Conservation (phyloP, 495 filamentous ascomycete species). For the Coniosporium apollinis region DNA sequence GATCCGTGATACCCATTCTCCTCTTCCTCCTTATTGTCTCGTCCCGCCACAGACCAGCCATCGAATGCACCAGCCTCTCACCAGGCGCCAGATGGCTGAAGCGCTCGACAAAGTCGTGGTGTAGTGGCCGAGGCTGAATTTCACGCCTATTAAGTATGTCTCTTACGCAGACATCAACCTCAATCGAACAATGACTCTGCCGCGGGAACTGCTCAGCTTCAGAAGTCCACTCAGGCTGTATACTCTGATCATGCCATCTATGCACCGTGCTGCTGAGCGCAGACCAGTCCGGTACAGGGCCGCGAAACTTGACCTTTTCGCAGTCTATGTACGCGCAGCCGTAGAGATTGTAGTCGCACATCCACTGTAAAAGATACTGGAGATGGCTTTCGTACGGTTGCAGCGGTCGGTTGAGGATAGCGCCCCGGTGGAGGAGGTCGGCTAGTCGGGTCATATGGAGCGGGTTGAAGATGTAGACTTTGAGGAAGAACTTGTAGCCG, state of each 20-base stretch:
- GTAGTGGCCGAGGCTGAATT: slow-evolving; percentile 55
- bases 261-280: slow-evolving; percentile 39
- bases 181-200: slow-evolving; percentile 72
- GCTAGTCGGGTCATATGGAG: slow-evolving; percentile 62
- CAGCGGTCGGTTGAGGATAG: slow-evolving; percentile 61
- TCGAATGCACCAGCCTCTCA: slow-evolving; percentile 75
- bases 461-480: slow-evolving; percentile 85
- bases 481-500: slow-evolving; percentile 80
- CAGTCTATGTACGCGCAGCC: slow-evolving; percentile 78
- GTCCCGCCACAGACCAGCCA: slow-evolving; percentile 87
- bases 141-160: slow-evolving; percentile 71
- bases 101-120: slow-evolving; percentile 75
- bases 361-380: slow-evolving; percentile 85
- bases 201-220: slow-evolving; percentile 47
- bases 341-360: slow-evolving; percentile 94
- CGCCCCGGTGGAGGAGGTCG: slow-evolving; percentile 72
- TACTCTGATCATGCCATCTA: slow-evolving; percentile 65
- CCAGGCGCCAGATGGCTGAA: slow-evolving; percentile 44
- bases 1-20: slow-evolving; percentile 41
- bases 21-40: slow-evolving; percentile 66
- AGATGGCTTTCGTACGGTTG: slow-evolving; percentile 91
- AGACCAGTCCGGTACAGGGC: slow-evolving; percentile 53
- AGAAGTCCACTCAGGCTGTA: slow-evolving; percentile 35
- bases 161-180: slow-evolving; percentile 75
- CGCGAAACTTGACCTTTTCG: slow-evolving; percentile 49